phyloP scores from a whole-genome alignment of 192 early-diverging fungal species.

The Coemansia sp. region DNA sequence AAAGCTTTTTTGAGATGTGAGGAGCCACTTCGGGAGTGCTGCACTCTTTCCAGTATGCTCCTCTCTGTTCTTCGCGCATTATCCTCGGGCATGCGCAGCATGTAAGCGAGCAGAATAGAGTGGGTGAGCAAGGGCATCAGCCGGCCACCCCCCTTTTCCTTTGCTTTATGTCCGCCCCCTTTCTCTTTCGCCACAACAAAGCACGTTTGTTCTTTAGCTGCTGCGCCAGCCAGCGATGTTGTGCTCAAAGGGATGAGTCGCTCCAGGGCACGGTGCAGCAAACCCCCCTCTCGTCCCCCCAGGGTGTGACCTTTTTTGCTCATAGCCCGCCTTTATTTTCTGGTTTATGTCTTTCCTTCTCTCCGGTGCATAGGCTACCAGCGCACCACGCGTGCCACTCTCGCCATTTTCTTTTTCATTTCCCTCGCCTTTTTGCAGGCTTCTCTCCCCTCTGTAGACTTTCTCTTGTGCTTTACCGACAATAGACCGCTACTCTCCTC shows the following conservation, averaged over 20 bases:
- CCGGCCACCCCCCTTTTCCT: slow-evolving; percentile 2
- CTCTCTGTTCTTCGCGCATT: neutral
- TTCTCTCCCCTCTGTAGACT: slow-evolving; percentile 28
- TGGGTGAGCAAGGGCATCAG: slow-evolving; percentile 6
- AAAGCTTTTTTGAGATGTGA: slow-evolving; percentile 3
- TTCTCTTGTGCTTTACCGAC: slow-evolving; percentile 17
- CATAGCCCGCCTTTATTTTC: neutral
- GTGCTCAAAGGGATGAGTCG: slow-evolving; percentile 1
- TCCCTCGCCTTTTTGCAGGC: slow-evolving; percentile 4
- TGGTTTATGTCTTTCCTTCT: neutral
- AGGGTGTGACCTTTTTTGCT: neutral
- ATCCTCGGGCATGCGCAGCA: slow-evolving; percentile 5
- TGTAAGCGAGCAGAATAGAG: slow-evolving; percentile 1
- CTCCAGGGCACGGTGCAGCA: neutral
- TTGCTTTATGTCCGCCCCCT: neutral
- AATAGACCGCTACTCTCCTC: slow-evolving; percentile 20
- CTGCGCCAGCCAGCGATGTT: neutral
- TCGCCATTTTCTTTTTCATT: slow-evolving; percentile 1
- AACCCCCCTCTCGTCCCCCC: slow-evolving; percentile 5
- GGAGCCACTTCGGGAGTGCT: neutral
- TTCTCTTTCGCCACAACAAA: slow-evolving; percentile 3
- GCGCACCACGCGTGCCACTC: neutral
- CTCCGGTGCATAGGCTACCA: slow-evolving; percentile 6
- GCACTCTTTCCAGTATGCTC: neutral
- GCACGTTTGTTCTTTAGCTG: slow-evolving; percentile 6